Percentiles rank a stretch among this genome's conserved stretches.
Conservation (phyloP, 768 basidiomycete genomes). For the Austroboletus festivus region DNA sequence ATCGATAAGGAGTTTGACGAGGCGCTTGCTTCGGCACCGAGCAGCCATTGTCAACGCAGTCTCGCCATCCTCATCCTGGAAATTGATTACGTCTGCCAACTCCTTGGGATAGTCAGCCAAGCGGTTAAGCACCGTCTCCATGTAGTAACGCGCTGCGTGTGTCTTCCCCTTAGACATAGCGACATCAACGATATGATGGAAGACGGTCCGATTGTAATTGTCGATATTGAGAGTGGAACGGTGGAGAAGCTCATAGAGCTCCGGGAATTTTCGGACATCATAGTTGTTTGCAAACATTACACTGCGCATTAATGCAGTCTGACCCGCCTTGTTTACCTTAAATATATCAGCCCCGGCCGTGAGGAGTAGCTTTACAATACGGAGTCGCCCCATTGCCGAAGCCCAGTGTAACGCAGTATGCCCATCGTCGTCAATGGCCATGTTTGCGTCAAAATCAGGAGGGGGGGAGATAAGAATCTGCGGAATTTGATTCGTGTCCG, state of each 20-base stretch:
- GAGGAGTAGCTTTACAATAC: constrained; percentile 90
- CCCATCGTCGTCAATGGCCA: constrained; percentile 96
- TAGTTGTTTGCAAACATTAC: constrained; percentile 99
- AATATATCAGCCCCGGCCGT: constrained; percentile 96
- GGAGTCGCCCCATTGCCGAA: constrained; percentile 96
- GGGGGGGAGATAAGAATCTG: constrained; percentile 84
- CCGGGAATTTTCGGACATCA: constrained; percentile 97
- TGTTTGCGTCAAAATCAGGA: constrained; percentile 89
- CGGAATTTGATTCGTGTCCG: constrained; percentile 91
- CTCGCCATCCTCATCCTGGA: constrained; percentile 98
- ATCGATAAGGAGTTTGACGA: constrained; percentile 94
- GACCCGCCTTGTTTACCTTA: constrained; percentile 93
- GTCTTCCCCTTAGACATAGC: constrained; percentile 98
- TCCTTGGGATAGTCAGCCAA: constrained; percentile 93
- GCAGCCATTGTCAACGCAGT: constrained; percentile 97
- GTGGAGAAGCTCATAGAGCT: constrained; percentile 93
- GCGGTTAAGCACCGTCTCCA: constrained; percentile 90
- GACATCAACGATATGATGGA: constrained; percentile 96
- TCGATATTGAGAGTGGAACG: constrained; percentile 99
- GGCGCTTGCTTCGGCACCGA: constrained; percentile 88
- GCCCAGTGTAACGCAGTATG: constrained; percentile 99
- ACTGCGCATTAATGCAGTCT: constrained; percentile 96
- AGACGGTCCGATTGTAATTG: constrained; percentile 94
- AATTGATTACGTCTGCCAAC: constrained; percentile 96
- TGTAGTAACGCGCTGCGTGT: constrained; percentile 96